phyloP scores from a whole-genome alignment of 2,329 filamentous ascomycete genomes.

The Didymella sp. region DNA sequence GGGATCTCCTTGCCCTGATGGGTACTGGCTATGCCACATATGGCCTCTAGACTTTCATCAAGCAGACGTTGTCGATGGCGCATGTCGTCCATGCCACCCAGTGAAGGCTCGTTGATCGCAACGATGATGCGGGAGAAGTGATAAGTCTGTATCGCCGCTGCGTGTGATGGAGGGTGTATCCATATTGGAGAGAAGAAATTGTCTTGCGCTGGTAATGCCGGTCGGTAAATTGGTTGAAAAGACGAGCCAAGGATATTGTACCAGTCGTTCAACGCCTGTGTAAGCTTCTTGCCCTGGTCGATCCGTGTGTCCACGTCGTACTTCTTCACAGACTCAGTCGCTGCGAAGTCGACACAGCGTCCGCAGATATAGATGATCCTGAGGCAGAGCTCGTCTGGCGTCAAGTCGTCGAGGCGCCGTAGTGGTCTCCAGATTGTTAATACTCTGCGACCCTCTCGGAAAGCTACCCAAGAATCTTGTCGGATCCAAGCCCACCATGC shows the following conservation, averaged over 20 bases:
- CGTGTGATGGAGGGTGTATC: constrained; percentile 44
- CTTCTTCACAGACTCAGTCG: constrained; percentile 53
- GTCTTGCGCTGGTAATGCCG: constrained; percentile 19
- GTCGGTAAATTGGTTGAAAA: constrained; percentile 53
- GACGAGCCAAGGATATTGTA: constrained; percentile 53
- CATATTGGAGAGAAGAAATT: constrained; percentile 32
- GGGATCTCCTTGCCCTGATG: constrained; percentile 36
- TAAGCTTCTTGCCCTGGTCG: constrained; percentile 55
- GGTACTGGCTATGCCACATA: constrained; percentile 60
- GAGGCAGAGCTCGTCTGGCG: constrained; percentile 62
- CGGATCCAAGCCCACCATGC: constrained; percentile 72
- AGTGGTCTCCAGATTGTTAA: constrained; percentile 66
- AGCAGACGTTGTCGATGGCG: constrained; percentile 54
- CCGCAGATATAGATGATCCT: constrained; percentile 63
- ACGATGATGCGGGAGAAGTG: constrained; percentile 62
- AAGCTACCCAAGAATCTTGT: constrained; percentile 71
- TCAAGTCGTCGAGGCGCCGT: constrained; percentile 57
- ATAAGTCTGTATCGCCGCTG: constrained; percentile 60
- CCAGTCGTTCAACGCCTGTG: constrained; percentile 61
- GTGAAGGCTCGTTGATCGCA: constrained; percentile 60
- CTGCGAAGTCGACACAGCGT: constrained; percentile 65
- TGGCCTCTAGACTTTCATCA: constrained; percentile 56
- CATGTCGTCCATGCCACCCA: constrained; percentile 59
- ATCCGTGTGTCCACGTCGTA: constrained; percentile 56
- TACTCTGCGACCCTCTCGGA: constrained; percentile 63